Evolutionary conservation across 805 yeast species (phyloP), one percentile per base, ranked within the genome.

Genomic region (Kregervanrija delftensis): DNA sequence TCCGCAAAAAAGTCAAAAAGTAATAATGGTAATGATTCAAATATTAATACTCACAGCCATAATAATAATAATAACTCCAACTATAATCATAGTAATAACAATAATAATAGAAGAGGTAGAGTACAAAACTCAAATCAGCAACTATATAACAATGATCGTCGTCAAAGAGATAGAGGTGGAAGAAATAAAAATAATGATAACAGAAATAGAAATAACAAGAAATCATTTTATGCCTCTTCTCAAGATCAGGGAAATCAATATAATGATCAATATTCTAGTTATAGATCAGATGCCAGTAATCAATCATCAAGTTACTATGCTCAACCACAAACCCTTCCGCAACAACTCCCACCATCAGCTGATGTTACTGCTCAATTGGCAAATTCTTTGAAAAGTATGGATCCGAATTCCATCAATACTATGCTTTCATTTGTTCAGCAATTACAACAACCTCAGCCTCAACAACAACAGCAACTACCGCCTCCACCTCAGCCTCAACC

Each of bases 1-100:
- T 53, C 62, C 45, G 73, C 73, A 4, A 75, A 70, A 46, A 58
- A 56, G 33, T 54, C 49, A 22, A 12, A 12, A 37, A 33, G 13
- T 30, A 22, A 40, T n/a, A 42, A 12, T 15, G 15, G 12, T 9
- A 14, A 38, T 33, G 33, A 32, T 14, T 32, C 28, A 4, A 31
- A 11, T 12, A 33, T 30, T 30, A 30, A 22, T 6, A 33, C 33
- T n/a, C 43, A 45, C 38, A 37, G 44, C 5, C 40, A 42, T 34
- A 41, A 41, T 30, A 44, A 33, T 37, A 45, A 42, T 33, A 33
- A 34, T 22, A 39, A 44, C 35, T 15, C 44, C 11, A 40, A 33
- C 30, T 31, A 39, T 16, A 43, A 17, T 28, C 38, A 39, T 15
- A 42, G 46, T 11, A 35, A 44, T 13, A 32, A 38, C 40, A 48